Evolutionary conservation across 805 yeast species (phyloP), one percentile per base, ranked within the genome.

Genomic region (Starmerella cellae): DNA sequence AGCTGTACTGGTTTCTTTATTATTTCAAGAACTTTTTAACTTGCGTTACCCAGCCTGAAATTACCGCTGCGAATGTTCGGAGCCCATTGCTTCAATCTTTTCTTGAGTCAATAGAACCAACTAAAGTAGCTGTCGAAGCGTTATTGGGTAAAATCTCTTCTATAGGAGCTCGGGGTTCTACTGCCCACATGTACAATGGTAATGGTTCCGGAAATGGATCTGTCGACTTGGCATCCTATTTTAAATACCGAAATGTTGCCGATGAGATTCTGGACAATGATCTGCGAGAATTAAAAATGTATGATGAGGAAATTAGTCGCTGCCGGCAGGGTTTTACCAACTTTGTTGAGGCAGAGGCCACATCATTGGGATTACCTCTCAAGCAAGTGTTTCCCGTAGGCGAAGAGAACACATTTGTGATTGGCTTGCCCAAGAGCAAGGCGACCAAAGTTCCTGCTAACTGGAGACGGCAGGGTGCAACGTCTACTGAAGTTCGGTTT

Each of bases 401-500:
- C 40, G 81, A 79, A 18, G 79, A 83, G 2, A 44, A 48, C 30
- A 48, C 51, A 9, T 81, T 78, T 54, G 62, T 87, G 37, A 69
- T 91, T 19, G 95, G 87, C 53, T 77, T 88, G 0, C 64, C 83
- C 35, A 76, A 77, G 47, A 60, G 70, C 11, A 72, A 72, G 35
- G 65, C 70, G 2, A 72, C 71, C 34, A 59, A 62, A 1, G 60
- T 87, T 2, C 97, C 97, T 0, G 52, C 63, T 2, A 75, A 73
- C 39, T 88, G 95, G 95, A 61, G 79, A 11, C 79, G 82, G 51
- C 71, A 82, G 22, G 79, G 73, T 52, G 79, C 79, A 71, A 93
- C 37, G 66, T 75, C 55, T 47, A 59, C 75, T 1, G 77, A 83
- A 1, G 72, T 84, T 2, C 63, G 97, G 44, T 87, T 74, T 58